Base-by-base conservation (phyloP, 352 stramenopile genomes). In the Phytophthora melonis region DNA sequence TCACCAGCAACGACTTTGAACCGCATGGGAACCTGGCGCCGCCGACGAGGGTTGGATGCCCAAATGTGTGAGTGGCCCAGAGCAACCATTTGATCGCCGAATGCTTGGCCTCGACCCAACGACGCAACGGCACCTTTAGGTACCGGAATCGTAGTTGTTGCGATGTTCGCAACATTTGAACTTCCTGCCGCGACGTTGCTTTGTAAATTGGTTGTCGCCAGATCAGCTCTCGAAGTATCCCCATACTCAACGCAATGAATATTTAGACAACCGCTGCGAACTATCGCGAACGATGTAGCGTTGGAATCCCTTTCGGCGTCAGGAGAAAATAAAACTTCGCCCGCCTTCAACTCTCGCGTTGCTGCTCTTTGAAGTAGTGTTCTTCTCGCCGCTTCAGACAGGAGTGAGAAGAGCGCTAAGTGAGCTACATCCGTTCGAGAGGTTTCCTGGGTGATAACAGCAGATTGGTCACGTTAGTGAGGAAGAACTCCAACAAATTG, bases 21-120 rank as follows among this genome's bases (percentile, higher is more conserved):
- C 4, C 49, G 45, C 43, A 47, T 23, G 1, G 32, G 77, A 61
- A 34, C 66, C 21, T 56, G 56, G 57, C 45, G 59, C 30, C 27
- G 58, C 16, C 63, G 68, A 11, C 58, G 67, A 25, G 50, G 47
- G 54, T 68, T 68, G 19, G 47, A 58, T 1, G 55, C 47, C 68
- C 70, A 87, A 4, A 77, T 67, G 30, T 74, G 67, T 41, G 78
- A 43, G 14, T 87, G 78, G 1, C 63, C 75, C 16, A 92, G 83
- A 0, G 78, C 80, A n/a, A 91, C 23, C 39, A 75, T 79, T 67
- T 92, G 85, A 55, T 91, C 83, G 7, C 85, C 85, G 23, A 91
- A 80, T 0, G 78, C 79, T 32, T 90, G 85, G 3, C 81, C 85
- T 27, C 78, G 65, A 3, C 65, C 60, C 5, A 92, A 61, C 0